Evolutionary conservation across 495 filamentous ascomycete species (phyloP).

Genomic region (Penicillium canescens): DNA sequence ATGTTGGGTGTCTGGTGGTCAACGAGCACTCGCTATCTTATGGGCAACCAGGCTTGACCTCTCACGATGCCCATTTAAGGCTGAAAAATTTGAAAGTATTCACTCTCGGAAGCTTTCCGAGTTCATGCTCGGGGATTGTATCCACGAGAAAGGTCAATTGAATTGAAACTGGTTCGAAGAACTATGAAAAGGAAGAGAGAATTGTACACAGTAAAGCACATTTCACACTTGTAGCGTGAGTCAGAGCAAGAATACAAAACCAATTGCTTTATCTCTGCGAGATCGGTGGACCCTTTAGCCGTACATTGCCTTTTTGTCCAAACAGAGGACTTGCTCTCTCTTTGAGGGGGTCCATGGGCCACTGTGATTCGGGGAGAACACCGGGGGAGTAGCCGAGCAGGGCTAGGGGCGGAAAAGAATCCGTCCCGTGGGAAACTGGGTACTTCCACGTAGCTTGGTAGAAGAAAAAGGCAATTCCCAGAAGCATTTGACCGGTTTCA

Average conservation of each 20-base stretch:
- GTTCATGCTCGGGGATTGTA: constrained; percentile 1
- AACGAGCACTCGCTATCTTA: background rate
- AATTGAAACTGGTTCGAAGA: constrained; percentile 4
- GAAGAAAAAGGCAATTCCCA: too few species aligned
- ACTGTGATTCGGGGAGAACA: constrained; percentile 12
- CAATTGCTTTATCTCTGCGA: background rate
- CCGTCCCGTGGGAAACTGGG: constrained; percentile 4
- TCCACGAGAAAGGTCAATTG: constrained; percentile 8
- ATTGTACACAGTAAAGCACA: background rate
- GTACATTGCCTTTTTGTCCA: background rate
- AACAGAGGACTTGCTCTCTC: background rate
- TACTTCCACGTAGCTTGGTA: too few species aligned
- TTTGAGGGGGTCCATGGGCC: background rate
- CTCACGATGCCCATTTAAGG: background rate
- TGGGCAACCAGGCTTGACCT: background rate
- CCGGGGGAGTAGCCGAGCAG: constrained; percentile 12
- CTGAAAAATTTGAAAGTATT: background rate
- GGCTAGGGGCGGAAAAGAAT: constrained; percentile 27
- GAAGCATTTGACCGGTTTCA: background rate
- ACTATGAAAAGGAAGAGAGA: background rate
- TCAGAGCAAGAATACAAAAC: constrained; percentile 11
- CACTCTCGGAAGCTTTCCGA: constrained; percentile 10
- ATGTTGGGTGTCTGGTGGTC: constrained; percentile 5
- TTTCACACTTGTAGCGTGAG: constrained; percentile 12
- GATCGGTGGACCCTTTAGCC: constrained; percentile 11